Base-by-base conservation (phyloP, 257 asterid genomes). In the Orobanche coerulescens region DNA sequence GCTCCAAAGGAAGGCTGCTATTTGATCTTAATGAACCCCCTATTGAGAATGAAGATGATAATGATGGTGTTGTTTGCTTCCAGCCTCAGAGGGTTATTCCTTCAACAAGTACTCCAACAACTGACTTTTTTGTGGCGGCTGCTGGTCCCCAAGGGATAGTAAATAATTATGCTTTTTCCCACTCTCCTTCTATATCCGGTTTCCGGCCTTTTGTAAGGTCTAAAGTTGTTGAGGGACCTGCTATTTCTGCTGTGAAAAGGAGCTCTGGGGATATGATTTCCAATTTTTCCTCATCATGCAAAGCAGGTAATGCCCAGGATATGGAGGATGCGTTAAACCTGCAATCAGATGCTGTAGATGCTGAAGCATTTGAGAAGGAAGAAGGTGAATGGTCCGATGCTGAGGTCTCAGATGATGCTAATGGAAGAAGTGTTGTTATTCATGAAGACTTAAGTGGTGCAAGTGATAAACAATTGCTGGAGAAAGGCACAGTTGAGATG, bases 351-450 rank as follows among this genome's bases (percentile, higher is more conserved):
- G 42, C 77, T 69, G 67, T 64, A 12, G 80, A 70, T 72, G 67
- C 76, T 48, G 78, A 70, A 61, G 61, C 68, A 56, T 75, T 75
- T 64, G 99, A 93, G 73, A 89, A 86, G 85, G 99, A 93, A 79
- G 99, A 93, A 77, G 99, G 99, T 67, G 99, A 93, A 78, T 93
- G 99, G 96, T 86, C 97, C 34, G 99, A 93, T 76, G 95, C 82
- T 51, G 99, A 93, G 69, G 90, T 80, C 19, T 77, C 94, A 37
- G 71, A 53, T 23, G 90, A 82, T 79, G 80, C 76, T 39, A 58
- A 40, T 63, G 73, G 59, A 67, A 67, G 15, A 61, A 62, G 15
- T 64, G 48, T 11, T 23, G 64, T 57, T 56, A 31, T 64, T 53
- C 68, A 48, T 47, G 91, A 77, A 54, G 83, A 75, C 52, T 62